phyloP scores from a whole-genome alignment of 129 eudicot genomes.

The Centaurea solstitialis region DNA sequence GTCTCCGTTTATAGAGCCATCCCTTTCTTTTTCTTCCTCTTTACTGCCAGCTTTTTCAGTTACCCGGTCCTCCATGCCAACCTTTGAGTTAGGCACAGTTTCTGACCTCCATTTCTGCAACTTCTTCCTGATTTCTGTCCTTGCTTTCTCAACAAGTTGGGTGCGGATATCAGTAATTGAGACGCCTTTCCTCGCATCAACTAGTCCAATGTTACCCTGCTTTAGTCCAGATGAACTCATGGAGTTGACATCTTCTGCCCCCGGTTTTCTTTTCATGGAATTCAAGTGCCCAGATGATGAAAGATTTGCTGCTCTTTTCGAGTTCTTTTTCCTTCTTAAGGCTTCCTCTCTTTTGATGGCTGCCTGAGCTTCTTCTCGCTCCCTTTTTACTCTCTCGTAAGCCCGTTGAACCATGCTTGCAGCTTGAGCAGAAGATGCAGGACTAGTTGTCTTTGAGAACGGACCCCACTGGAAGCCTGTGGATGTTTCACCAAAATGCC shows the following conservation, averaged over 20 bases:
- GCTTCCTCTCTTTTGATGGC: constrained; percentile 70
- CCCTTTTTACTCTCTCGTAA: constrained; percentile 77
- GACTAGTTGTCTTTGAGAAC: constrained; percentile 50
- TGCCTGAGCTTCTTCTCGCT: constrained; percentile 79
- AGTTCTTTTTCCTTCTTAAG: constrained; percentile 48
- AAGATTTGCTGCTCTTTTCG: constrained; percentile 31
- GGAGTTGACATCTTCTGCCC: constrained; percentile 25
- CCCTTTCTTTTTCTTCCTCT: constrained; percentile 22
- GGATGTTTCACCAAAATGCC: constrained; percentile 11
- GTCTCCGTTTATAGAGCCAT: neutral
- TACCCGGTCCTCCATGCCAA: neutral
- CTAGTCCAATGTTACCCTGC: constrained; percentile 8
- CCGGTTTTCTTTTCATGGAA: constrained; percentile 39
- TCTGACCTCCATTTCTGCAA: constrained; percentile 43
- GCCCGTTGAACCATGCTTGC: constrained; percentile 81
- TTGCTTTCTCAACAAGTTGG: constrained; percentile 57
- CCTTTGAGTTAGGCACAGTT: constrained; percentile 4
- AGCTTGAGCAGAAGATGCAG: constrained; percentile 66
- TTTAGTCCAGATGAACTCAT: constrained; percentile 15
- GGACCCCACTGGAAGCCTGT: constrained; percentile 66
- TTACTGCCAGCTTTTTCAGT: constrained; percentile 13
- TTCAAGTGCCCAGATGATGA: constrained; percentile 28
- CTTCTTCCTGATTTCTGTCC: constrained; percentile 45
- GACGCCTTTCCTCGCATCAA: constrained; percentile 10
- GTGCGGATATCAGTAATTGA: constrained; percentile 30